A percentile compares a stretch with the other conserved stretches of the same genome.
phyloP scores from a whole-genome alignment of 2,329 filamentous ascomycete genomes.

The Emergomyces pasteurianus region DNA sequence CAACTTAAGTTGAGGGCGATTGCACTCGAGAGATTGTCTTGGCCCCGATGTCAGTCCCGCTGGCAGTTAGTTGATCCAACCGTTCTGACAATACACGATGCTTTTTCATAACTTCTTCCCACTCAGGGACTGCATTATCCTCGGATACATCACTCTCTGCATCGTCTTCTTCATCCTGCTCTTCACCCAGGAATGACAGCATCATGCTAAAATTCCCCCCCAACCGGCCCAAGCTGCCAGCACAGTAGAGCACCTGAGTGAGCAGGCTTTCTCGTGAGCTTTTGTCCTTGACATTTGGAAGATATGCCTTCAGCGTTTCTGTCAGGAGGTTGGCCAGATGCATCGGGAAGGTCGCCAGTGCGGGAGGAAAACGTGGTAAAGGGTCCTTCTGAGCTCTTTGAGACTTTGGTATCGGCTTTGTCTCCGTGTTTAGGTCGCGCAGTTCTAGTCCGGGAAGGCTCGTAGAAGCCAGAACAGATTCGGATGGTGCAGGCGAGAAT shows the following conservation, averaged over 20 bases:
- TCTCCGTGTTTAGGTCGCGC: slow-evolving; percentile 11
- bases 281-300: slow-evolving; percentile 71
- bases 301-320: slow-evolving; percentile 60
- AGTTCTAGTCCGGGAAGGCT: slow-evolving; percentile 19
- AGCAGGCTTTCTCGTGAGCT: slow-evolving; percentile 73
- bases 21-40: slow-evolving; percentile 6
- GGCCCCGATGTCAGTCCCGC: slow-evolving; percentile 8
- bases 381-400: slow-evolving; percentile 19
- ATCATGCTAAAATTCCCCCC: slow-evolving; percentile 90
- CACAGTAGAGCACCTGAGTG: slow-evolving; percentile 88
- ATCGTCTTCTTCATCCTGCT: slow-evolving; percentile 25
- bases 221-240: slow-evolving; percentile 75
- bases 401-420: slow-evolving; percentile 15
- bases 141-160: slow-evolving; percentile 34
- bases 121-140: slow-evolving; percentile 44
- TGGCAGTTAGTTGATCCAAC: slow-evolving; percentile 29
- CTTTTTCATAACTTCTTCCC: slow-evolving; percentile 80
- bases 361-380: slow-evolving; percentile 52
- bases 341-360: slow-evolving; percentile 71
- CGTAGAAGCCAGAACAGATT: slow-evolving; percentile 19
- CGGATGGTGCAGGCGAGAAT: slow-evolving; percentile 50
- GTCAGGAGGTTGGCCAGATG: slow-evolving; percentile 72
- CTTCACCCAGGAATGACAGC: slow-evolving; percentile 48
- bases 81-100: slow-evolving; percentile 75
- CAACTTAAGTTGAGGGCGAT: neutral